Evolutionary conservation across 2,329 filamentous ascomycete species (phyloP), one percentile per base, ranked within the genome.

Genomic region (Stemphylium vesicarium): DNA sequence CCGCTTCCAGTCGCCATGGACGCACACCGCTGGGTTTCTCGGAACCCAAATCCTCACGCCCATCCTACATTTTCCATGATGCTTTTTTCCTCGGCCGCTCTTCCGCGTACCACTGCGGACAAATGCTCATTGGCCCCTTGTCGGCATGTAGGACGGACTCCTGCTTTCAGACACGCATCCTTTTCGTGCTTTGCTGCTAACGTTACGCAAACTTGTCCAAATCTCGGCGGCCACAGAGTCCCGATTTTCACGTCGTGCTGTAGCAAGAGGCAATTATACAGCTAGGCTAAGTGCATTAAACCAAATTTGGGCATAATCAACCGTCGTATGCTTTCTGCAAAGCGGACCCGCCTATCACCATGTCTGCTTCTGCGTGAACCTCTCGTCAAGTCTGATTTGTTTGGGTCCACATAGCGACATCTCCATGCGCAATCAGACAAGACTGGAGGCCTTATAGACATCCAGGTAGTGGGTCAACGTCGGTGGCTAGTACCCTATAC

Each of bases 11-110:
- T 68, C 63, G 62, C 65, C 36, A 61, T 53, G 44, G 54, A 57
- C 54, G 26, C 50, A 50, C 49, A 61, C 53, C 65, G 67, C 62
- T 57, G 50, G 50, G 63, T 59, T 65, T 69, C 55, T 70, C 67
- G 67, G 67, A 68, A 66, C 53, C 37, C 59, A 55, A 50, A 56
- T 51, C 59, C 47, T 62, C 57, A 50, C 38, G 13, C 24, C 7
- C 35, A 24, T 39, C n/a, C 16, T 24, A 16, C 16, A 29, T 45
- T 16, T 32, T 38, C 18, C 15, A 33, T 36, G 20, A 24, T 54
- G 52, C 46, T 54, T 50, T 53, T 54, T 53, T 31, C 18, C 46
- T 44, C 46, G 31, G 36, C 46, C 46, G 46, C 16, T 13, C 50
- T 49, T 53, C 44, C 32, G 44, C 32, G 13, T 50, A 20, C 39